Evolutionary conservation across 176 grass and related monocot genomes (phyloP).

Genomic region (Carex myosuroides): DNA sequence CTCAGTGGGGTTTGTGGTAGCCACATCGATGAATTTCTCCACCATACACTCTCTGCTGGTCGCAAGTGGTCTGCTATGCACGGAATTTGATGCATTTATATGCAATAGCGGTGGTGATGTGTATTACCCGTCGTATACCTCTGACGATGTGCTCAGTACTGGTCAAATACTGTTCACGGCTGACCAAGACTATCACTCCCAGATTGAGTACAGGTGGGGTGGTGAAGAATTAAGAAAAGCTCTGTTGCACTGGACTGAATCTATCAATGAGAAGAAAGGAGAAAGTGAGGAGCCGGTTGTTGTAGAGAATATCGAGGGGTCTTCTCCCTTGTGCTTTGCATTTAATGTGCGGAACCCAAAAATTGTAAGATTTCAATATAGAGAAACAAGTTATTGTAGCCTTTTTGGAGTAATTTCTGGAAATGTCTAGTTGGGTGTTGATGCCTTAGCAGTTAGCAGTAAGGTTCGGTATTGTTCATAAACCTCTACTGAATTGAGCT

Average conservation of each 20-base stretch:
- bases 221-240: constrained; percentile 80
- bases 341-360: constrained; percentile 59
- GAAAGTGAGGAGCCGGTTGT: constrained; percentile 42
- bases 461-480: not conserved
- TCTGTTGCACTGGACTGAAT: constrained; percentile 54
- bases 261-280: constrained; percentile 36
- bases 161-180: constrained; percentile 58
- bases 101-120: constrained; percentile 79
- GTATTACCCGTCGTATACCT: constrained; percentile 60
- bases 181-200: constrained; percentile 77
- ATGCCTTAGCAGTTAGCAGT: not conserved
- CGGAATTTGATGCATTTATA: constrained; percentile 88
- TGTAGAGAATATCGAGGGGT: constrained; percentile 51
- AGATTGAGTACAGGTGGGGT: constrained; percentile 86
- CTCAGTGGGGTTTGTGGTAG: constrained; percentile 49
- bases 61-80: constrained; percentile 40
- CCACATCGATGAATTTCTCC: constrained; percentile 50
- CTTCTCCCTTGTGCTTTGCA: constrained; percentile 62
- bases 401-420: not conserved
- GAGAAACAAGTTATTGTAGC: not conserved
- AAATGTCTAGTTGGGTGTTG: not conserved
- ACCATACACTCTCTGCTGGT: constrained; percentile 50
- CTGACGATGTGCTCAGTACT: constrained; percentile 58
- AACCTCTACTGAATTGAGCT: not conserved
- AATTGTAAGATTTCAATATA: constrained; percentile 41